Conservation (phyloP, 495 filamentous ascomycete species). For the Parathielavia hyrcaniae region DNA sequence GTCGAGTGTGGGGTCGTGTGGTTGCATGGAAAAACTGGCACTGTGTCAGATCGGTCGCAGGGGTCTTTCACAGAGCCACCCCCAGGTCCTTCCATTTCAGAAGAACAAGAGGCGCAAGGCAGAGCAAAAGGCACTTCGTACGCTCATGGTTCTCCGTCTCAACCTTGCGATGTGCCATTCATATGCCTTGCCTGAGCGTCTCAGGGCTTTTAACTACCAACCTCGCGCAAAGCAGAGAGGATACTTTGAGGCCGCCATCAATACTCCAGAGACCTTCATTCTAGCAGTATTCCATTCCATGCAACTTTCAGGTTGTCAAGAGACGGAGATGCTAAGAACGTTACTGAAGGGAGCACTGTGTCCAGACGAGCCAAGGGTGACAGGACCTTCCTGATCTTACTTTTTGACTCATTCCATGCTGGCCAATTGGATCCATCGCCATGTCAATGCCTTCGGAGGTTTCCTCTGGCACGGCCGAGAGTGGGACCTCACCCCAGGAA, state of each 20-base stretch:
- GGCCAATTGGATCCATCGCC: conserved; percentile 1
- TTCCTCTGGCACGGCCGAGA: neutral
- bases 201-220: neutral
- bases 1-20: conserved; percentile 1
- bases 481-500: conserved; percentile 12
- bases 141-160: too few species aligned
- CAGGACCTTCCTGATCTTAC: conserved; percentile 8
- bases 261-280: too few species aligned
- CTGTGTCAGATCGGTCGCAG: neutral
- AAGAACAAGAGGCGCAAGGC: neutral
- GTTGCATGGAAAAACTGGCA: neutral
- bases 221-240: neutral
- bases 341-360: conserved; percentile 9
- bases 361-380: neutral
- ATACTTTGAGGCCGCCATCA: neutral
- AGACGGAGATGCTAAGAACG: too few species aligned
- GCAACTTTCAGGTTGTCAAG: too few species aligned
- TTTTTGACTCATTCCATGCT: conserved; percentile 19
- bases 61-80: neutral
- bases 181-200: neutral
- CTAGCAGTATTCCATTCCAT: too few species aligned
- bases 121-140: neutral
- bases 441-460: conserved; percentile 7
- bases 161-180: conserved; percentile 1
- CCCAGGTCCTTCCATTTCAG: neutral